Evolutionary conservation across 139 green algal species (phyloP).

Genomic region (Deuterostichococcus epilithicus): DNA sequence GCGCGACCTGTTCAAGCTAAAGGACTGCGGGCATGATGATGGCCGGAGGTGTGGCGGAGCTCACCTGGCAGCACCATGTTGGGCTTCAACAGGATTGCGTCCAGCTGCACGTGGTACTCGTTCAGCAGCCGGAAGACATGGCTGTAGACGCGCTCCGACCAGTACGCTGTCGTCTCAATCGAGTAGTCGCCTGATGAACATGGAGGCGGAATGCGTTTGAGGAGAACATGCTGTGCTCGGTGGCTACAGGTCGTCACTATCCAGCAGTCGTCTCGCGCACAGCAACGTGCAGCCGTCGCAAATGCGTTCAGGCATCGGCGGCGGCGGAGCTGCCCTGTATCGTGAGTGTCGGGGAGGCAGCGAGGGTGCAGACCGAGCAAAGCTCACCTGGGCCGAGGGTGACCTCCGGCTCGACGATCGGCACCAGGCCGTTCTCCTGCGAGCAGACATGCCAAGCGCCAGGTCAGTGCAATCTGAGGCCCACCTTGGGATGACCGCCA

Average conservation of each 20-base stretch:
- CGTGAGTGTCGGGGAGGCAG: too few species aligned
- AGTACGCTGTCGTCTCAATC: constrained; percentile 84
- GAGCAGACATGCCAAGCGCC: not conserved
- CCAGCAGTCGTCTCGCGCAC: too few species aligned
- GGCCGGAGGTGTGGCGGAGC: constrained; percentile 19
- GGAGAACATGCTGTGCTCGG: too few species aligned
- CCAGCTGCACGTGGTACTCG: constrained; percentile 83
- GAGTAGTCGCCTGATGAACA: constrained; percentile 72
- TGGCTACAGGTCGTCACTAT: too few species aligned
- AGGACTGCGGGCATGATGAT: not conserved
- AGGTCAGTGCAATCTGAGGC: too few species aligned
- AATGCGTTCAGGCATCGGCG: too few species aligned
- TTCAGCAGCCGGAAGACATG: constrained; percentile 83
- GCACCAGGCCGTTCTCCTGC: constrained; percentile 76
- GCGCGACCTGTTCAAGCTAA: too few species aligned
- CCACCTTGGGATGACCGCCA: too few species aligned
- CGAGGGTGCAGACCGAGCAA: too few species aligned
- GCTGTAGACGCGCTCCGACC: constrained; percentile 62
- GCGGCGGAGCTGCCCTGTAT: too few species aligned
- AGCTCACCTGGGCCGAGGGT: constrained; percentile 66
- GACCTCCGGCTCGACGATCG: constrained; percentile 94
- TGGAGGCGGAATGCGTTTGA: too few species aligned
- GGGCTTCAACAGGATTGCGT: constrained; percentile 93
- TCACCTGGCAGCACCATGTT: constrained; percentile 80
- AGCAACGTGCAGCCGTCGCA: too few species aligned